Base-by-base conservation (phyloP, 176 grass and related monocot species). In the Thalia dealbata region DNA sequence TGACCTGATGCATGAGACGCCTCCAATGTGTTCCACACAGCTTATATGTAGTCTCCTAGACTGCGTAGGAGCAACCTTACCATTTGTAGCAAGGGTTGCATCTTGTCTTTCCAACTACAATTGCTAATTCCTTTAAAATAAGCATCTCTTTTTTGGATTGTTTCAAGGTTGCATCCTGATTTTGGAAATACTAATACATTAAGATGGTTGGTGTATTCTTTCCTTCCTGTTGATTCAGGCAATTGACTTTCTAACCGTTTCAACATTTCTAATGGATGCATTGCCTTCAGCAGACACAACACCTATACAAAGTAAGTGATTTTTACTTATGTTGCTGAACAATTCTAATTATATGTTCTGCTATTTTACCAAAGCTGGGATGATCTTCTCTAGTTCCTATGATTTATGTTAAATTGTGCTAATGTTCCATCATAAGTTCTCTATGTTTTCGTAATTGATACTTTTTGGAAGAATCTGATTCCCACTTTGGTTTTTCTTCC, bases 221-320 rank as follows among this genome's bases (percentile, higher is more conserved):
- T 50, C 66, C 28, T 38, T 9, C 72, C 75, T 69, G 7, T 71
- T 38, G 63, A 80, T 75, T 41, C 81, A 99, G 95, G 95, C 83
- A 7, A 78, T 91, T 56, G 87, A 91, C 77, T 90, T 92, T 66
- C 67, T 99, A 69, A 73, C 87, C 73, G 79, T 93, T 84, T 81
- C 78, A 61, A 93, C 95, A 0, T 84, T 87, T 15, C 83, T 99
- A 64, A 66, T 99, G 78, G 95, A 93, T 21, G 45, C 51, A 18
- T 78, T 99, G 72, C 95, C 95, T 70, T 62, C 75, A 72, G 42
- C 91, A 30, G 72, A 75, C 50, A 44, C 67, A 52, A 73, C 69
- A 60, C 30, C 74, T 54, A 70, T 29, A 70, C 59, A 81, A 78
- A 78, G 83, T 86, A 74, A 81, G 78, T 32, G 48, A 13, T 61